phyloP scores from a whole-genome alignment of 2,329 filamentous ascomycete genomes.

The Sclerotiophoma versabilis region DNA sequence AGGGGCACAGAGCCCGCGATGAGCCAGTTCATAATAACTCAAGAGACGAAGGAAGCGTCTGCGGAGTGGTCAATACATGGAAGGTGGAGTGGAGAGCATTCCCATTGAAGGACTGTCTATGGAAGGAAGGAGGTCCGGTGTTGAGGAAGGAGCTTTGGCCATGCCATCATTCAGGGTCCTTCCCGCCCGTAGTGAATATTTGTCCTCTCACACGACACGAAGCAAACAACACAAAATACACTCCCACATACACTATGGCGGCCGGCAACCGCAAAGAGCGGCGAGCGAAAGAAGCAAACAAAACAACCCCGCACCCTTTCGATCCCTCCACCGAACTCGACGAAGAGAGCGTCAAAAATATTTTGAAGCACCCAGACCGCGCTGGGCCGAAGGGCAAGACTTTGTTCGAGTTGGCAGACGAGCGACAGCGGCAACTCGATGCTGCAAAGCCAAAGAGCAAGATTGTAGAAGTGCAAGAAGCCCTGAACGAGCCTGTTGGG shows the following conservation, averaged over 20 bases:
- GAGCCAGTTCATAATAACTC: conserved; percentile 50
- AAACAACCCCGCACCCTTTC: conserved; percentile 41
- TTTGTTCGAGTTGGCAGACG: conserved; percentile 74
- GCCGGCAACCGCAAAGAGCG: conserved; percentile 55
- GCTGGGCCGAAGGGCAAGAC: conserved; percentile 69
- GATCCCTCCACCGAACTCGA: conserved; percentile 48
- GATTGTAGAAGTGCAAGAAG: conserved; percentile 46
- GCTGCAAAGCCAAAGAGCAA: conserved; percentile 57
- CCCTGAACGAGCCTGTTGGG: conserved; percentile 50
- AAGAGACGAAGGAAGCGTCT: too few relatives aligned
- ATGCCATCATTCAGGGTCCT: conserved; percentile 22
- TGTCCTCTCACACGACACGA: conserved; percentile 14
- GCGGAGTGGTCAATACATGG: too few relatives aligned
- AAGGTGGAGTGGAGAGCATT: background rate
- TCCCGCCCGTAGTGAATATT: conserved; percentile 27
- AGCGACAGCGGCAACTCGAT: conserved; percentile 58
- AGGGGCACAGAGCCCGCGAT: conserved; percentile 51
- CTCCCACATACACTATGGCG: conserved; percentile 28
- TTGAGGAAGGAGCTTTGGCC: conserved; percentile 23
- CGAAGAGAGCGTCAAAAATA: conserved; percentile 61
- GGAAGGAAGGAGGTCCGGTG: conserved; percentile 4
- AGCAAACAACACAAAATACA: conserved; percentile 4
- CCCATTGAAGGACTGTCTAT: background rate
- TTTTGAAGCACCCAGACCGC: conserved; percentile 73
- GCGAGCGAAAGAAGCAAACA: conserved; percentile 47